These are phyloP conservation scores for Gautieria morchelliformis DNA, from an alignment of 768 basidiomycete genomes.

Conservation along the genomic window DNA sequence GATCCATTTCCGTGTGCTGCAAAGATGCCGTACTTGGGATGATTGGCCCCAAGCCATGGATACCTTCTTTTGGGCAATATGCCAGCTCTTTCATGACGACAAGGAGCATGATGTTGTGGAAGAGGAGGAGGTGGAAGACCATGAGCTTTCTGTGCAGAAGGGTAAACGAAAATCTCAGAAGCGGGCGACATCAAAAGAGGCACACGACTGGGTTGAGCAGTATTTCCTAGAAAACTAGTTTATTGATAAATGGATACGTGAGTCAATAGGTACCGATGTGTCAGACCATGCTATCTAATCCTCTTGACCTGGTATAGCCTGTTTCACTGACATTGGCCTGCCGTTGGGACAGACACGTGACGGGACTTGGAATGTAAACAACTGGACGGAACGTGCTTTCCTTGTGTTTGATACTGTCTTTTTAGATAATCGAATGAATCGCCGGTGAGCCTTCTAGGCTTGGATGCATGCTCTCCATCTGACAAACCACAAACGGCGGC, in stretches of 20 bases:
- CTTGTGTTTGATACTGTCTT: slow-evolving; percentile 14
- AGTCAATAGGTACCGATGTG: background rate
- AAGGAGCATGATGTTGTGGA: background rate
- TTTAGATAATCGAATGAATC: slow-evolving; percentile 10
- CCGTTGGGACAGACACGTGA: slow-evolving; percentile 9
- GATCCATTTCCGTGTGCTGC: slow-evolving; percentile 5
- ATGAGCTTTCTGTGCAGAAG: background rate
- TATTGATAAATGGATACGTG: slow-evolving; percentile 9
- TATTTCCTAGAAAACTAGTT: slow-evolving; percentile 14
- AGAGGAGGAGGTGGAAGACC: background rate
- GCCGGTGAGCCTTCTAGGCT: slow-evolving; percentile 3
- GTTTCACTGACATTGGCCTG: slow-evolving; percentile 11
- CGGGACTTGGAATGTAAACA: too few relatives aligned
- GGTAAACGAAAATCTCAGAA: background rate
- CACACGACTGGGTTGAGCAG: background rate
- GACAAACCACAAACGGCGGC: background rate
- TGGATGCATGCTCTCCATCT: background rate
- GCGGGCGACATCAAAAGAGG: background rate
- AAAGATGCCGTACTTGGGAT: slow-evolving; percentile 6
- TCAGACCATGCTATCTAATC: too few relatives aligned
- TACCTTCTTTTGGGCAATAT: background rate
- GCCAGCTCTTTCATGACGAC: background rate
- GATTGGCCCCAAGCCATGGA: background rate
- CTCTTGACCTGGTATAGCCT: background rate
- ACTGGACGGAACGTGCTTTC: slow-evolving; percentile 14